Evolutionary conservation across 1,284 basidiomycete species (phyloP).

Genomic region (Moesziomyces globuligerus): DNA sequence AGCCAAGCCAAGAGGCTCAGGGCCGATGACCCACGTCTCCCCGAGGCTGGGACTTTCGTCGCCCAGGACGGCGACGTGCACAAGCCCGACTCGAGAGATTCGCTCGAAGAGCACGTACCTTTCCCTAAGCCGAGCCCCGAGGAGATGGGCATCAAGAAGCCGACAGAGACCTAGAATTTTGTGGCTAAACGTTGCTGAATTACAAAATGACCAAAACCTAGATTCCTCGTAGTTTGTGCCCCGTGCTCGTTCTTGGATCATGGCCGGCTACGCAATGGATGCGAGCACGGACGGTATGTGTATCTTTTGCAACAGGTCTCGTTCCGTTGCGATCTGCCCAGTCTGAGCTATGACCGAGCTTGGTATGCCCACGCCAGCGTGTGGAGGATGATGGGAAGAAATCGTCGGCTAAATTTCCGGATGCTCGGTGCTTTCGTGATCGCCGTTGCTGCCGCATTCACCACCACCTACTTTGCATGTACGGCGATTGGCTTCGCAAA

Average conservation of each 20-base stretch:
- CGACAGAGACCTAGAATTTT: conserved; percentile 5
- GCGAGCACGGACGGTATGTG: too few species aligned
- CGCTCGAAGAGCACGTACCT: conserved; percentile 13
- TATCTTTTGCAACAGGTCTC: too few species aligned
- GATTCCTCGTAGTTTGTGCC: too few species aligned
- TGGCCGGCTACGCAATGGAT: too few species aligned
- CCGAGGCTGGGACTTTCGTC: conserved; percentile 21
- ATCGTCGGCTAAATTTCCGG: background rate
- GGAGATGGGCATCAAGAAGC: conserved; percentile 31
- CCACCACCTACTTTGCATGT: conserved; percentile 7
- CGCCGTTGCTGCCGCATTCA: background rate
- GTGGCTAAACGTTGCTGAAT: too few species aligned
- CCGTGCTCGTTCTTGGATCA: too few species aligned
- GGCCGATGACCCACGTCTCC: conserved; percentile 11
- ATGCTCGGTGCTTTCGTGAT: background rate
- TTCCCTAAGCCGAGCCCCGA: conserved; percentile 19
- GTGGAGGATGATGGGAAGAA: background rate
- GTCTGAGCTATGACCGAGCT: too few species aligned
- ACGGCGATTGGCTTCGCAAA: background rate
- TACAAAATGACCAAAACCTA: too few species aligned
- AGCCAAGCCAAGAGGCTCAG: conserved; percentile 5
- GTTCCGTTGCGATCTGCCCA: too few species aligned
- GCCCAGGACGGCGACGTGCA: conserved; percentile 19
- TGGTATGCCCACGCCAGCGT: too few species aligned
- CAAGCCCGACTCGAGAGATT: conserved; percentile 4